Conservation (phyloP, 306 rosid genomes). For the Geum urbanum region DNA sequence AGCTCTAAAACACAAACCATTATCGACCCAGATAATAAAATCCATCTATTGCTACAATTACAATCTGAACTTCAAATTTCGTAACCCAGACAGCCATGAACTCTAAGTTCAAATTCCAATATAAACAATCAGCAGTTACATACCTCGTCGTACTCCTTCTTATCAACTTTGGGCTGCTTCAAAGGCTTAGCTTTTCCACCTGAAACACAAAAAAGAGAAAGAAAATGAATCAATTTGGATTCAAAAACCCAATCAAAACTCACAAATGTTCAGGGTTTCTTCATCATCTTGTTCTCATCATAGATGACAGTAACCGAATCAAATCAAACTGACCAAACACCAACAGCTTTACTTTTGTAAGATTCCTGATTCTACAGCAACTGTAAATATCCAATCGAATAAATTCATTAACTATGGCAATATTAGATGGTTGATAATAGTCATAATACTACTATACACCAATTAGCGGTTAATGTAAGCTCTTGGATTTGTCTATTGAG, state of each 20-base stretch:
- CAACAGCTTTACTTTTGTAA: too few relatives aligned
- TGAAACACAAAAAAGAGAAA: constrained; percentile 5
- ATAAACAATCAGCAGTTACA: constrained; percentile 1
- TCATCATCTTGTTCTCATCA: neutral
- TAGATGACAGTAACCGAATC: too few relatives aligned
- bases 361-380: too few relatives aligned
- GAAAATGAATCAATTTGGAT: neutral
- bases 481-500: too few relatives aligned
- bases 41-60: neutral
- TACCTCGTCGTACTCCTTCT: constrained; percentile 91
- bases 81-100: neutral
- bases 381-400: too few relatives aligned
- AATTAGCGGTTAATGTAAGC: too few relatives aligned
- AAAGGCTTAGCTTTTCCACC: constrained; percentile 98
- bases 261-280: neutral
- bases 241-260: constrained; percentile 7
- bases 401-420: too few relatives aligned
- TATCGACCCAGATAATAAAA: neutral
- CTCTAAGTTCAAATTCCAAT: neutral
- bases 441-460: too few relatives aligned
- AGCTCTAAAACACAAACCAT: neutral
- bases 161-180: constrained; percentile 86
- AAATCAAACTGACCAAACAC: too few relatives aligned
- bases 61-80: too few relatives aligned
- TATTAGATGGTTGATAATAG: too few relatives aligned